These are phyloP conservation scores for Populus trichocarpa DNA, from an alignment of 441 rosid species.

Conservation along the genomic window DNA sequence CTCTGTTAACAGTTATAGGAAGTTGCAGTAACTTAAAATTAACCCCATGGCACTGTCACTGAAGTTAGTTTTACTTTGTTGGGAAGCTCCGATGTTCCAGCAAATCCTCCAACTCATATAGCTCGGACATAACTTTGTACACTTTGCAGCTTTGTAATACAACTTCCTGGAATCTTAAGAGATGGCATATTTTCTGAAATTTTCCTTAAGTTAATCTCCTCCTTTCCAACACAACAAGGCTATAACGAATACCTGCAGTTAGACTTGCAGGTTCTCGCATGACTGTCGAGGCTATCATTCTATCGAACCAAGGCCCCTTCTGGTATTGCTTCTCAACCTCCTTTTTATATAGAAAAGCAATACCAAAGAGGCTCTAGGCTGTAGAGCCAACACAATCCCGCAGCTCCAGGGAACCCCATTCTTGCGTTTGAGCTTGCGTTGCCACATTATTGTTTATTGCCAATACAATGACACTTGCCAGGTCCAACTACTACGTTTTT, in stretches of 20 bases:
- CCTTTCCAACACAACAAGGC: neutral
- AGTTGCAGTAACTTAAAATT: neutral
- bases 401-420: too few relatives aligned
- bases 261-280: neutral
- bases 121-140: constrained; percentile 36
- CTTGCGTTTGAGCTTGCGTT: too few relatives aligned
- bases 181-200: neutral
- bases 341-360: too few relatives aligned
- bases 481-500: too few relatives aligned
- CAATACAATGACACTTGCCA: too few relatives aligned
- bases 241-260: neutral
- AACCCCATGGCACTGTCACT: neutral
- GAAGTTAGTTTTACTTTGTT: neutral
- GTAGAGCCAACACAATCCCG: too few relatives aligned
- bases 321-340: too few relatives aligned
- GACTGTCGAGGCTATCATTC: neutral
- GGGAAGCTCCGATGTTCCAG: constrained; percentile 4
- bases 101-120: constrained; percentile 42
- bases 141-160: too few relatives aligned
- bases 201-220: neutral
- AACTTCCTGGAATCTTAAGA: neutral
- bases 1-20: neutral
- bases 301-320: neutral
- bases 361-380: too few relatives aligned
- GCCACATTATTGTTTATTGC: too few relatives aligned